Evolutionary conservation across 805 yeast species (phyloP).

Genomic region (Hanseniaspora hatyaiensis): DNA sequence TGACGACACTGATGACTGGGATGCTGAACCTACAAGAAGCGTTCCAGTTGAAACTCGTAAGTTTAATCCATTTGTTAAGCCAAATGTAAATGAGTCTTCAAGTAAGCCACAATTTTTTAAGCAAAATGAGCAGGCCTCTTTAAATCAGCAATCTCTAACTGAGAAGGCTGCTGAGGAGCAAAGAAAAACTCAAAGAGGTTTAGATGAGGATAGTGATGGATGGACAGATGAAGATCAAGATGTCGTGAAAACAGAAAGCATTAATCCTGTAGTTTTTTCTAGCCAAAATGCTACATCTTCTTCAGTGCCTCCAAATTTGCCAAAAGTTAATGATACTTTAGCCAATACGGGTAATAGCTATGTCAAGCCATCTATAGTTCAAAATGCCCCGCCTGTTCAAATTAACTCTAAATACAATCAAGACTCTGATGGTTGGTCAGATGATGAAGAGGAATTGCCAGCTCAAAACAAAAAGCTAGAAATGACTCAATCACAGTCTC

Average conservation of each 20-base stretch:
- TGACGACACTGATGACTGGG: conserved; percentile 16
- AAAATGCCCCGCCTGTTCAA: neutral
- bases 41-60: conserved; percentile 25
- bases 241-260: no score
- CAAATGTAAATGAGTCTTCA: conserved; percentile 15
- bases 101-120: conserved; percentile 45
- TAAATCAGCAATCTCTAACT: conserved; percentile 33
- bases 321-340: no score
- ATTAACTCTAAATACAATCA: neutral
- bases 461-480: conserved; percentile 19
- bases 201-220: conserved; percentile 30
- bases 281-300: neutral
- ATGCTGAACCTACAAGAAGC: neutral
- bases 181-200: conserved; percentile 55
- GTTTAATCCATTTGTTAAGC: conserved; percentile 42
- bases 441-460: conserved; percentile 8
- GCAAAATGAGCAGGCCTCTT: conserved; percentile 26
- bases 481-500: conserved; percentile 8
- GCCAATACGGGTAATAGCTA: no score
- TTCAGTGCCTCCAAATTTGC: neutral
- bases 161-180: conserved; percentile 54
- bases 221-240: conserved; percentile 21
- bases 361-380: neutral
- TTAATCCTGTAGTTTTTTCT: neutral
- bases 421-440: conserved; percentile 18